Evolutionary conservation across 495 filamentous ascomycete species (phyloP), one percentile per base, ranked within the genome.

Genomic region (Aspergillus funiculosus): DNA sequence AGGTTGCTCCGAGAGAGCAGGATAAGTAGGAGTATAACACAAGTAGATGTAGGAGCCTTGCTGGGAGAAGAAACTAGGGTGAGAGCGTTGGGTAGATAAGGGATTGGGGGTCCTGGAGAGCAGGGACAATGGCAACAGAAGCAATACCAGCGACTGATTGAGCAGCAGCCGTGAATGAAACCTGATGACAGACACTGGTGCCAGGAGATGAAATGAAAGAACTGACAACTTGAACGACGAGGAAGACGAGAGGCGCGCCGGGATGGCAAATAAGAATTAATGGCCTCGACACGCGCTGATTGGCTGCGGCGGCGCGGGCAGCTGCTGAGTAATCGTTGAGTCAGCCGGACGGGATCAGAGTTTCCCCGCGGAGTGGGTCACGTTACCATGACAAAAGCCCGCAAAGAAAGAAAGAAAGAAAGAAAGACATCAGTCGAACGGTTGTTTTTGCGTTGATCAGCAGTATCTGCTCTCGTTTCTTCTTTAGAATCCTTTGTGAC

Each of bases 341-440:
- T 70, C 59, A 68, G 52, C 60, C 45, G 35, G 36, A n/a, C 61
- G 66, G 66, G 64, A 51, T 35, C 58, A 43, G 6, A 50, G 51
- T 63, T 67, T 52, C 51, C 50, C 62, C 64, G 53, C 59, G 41
- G n/a, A n/a, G 62, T 63, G 60, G 66, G 59, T 66, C 64, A 66
- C 63, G 66, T 69, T 69, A 67, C 63, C 64, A 44, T 58, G 64
- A 48, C 66, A 69, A 52, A 63, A 37, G 54, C 47, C 36, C 30
- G 7, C 11, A 13, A 7, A 26, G 21, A 59, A 52, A 53, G 45
- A 55, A 48, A 42, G 50, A 52, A 50, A 35, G 39, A 17, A 27
- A 39, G 30, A 20, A 46, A 26, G 29, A 25, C 37, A 26, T 42
- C 26, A 38, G 13, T 29, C 22, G 21, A 18, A 25, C 19, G 28